A percentile compares a stretch with the other conserved stretches of the same genome.
phyloP scores from a whole-genome alignment of 108 stramenopile species.

The Hondaea fermentalgiana region DNA sequence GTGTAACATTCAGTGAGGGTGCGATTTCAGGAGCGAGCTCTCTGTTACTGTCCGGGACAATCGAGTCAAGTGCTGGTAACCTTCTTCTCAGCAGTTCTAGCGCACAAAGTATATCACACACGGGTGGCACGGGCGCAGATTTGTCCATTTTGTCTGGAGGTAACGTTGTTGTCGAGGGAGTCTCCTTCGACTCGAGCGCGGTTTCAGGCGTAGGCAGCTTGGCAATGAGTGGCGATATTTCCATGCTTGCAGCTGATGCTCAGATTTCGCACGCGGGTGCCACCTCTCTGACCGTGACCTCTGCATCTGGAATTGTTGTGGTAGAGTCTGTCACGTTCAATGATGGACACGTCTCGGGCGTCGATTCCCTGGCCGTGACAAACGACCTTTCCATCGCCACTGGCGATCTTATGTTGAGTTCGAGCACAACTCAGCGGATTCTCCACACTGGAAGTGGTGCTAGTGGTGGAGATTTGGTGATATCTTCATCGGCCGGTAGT shows the following conservation, averaged over 20 bases:
- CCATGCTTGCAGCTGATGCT: not conserved
- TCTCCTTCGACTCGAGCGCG: not conserved
- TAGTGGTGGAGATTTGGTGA: not conserved
- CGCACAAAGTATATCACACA: not conserved
- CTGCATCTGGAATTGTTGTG: not conserved
- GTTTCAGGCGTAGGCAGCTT: not conserved
- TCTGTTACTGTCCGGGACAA: too few species aligned
- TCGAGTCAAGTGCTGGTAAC: too few species aligned
- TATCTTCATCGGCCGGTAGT: not conserved
- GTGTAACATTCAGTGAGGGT: not conserved
- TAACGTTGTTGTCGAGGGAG: not conserved
- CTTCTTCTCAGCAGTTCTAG: not conserved
- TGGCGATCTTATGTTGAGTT: not conserved
- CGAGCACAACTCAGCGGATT: not conserved
- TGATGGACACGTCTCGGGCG: not conserved
- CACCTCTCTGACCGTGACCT: not conserved
- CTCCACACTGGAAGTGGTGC: not conserved
- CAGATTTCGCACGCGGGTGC: not conserved
- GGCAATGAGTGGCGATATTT: not conserved
- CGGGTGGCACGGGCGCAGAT: not conserved
- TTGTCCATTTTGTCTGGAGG: not conserved
- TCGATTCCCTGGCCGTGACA: not conserved
- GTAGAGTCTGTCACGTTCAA: not conserved
- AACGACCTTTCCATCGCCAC: not conserved
- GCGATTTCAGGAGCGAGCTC: not conserved